Evolutionary conservation across 345 rosid species (phyloP).

Genomic region (Gossypium stocksii): DNA sequence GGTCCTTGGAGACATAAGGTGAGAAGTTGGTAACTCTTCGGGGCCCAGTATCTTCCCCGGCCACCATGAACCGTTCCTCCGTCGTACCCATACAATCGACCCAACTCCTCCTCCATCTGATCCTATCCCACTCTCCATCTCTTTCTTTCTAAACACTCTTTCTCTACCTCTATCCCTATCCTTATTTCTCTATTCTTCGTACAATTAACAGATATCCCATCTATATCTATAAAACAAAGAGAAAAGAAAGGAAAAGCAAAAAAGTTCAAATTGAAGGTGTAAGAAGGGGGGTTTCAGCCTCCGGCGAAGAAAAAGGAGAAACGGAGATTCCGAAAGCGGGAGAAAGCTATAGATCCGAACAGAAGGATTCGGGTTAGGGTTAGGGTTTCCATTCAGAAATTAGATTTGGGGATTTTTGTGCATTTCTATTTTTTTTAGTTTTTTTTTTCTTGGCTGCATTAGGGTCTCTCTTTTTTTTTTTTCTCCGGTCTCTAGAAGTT

Average conservation of each 20-base stretch:
- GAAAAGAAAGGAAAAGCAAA: not conserved
- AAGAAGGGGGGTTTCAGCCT: not conserved
- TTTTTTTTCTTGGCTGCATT: not conserved
- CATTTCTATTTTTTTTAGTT: conserved; percentile 3
- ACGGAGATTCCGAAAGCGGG: conserved; percentile 34
- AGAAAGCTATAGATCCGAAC: conserved; percentile 28
- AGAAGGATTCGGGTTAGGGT: conserved; percentile 25
- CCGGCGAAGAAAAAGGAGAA: conserved; percentile 25
- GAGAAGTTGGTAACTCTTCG: conserved; percentile 71
- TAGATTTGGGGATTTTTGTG: conserved; percentile 45
- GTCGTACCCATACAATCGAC: conserved; percentile 93
- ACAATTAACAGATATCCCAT: conserved; percentile 12
- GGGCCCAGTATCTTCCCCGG: conserved; percentile 87
- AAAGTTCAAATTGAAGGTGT: not conserved
- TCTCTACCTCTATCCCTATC: conserved; percentile 17
- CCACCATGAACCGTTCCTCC: conserved; percentile 99
- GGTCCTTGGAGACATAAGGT: conserved; percentile 80
- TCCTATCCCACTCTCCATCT: conserved; percentile 56
- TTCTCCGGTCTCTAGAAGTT: not conserved
- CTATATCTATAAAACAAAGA: not conserved
- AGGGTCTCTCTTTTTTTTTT: not conserved
- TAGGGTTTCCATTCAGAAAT: conserved; percentile 59
- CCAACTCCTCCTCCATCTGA: conserved; percentile 55
- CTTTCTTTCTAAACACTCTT: conserved; percentile 18
- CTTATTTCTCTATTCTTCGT: conserved; percentile 13